Conservation (phyloP, 2,329 filamentous ascomycete species). For the Ilyonectria destructans region DNA sequence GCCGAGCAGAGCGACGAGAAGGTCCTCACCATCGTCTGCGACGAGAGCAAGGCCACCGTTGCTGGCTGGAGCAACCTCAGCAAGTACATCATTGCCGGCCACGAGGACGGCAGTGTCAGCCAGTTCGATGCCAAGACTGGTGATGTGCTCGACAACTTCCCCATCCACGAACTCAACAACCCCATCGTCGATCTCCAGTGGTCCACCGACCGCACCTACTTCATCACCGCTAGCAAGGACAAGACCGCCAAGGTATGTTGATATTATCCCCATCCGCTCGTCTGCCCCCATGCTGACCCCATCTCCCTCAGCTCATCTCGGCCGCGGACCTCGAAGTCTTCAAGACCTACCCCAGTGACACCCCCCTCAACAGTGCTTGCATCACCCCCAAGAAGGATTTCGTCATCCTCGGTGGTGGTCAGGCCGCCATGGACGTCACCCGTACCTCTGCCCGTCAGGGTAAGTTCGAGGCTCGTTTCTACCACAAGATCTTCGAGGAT, state of each 20-base stretch:
- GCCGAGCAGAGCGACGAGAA: conserved; percentile 90
- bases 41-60: conserved; percentile 97
- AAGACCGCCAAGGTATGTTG: conserved; percentile 88
- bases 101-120: conserved; percentile 95
- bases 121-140: conserved; percentile 94
- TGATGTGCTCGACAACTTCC: conserved; percentile 85
- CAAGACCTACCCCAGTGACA: conserved; percentile 94
- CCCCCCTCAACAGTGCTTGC: conserved; percentile 94
- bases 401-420: conserved; percentile 97
- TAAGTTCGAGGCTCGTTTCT: conserved; percentile 99
- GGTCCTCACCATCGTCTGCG: conserved; percentile 89
- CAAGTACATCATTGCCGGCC: conserved; percentile 97
- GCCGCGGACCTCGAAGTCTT: conserved; percentile 90
- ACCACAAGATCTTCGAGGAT: conserved; percentile 99
- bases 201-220: conserved; percentile 94
- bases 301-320: conserved; percentile 77
- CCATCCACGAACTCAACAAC: conserved; percentile 87
- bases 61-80: conserved; percentile 95
- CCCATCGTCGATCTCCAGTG: conserved; percentile 96
- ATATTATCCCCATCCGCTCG: too few relatives aligned
- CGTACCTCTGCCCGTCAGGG: conserved; percentile 94
- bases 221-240: conserved; percentile 98
- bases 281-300: conserved; percentile 30
- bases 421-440: conserved; percentile 99
- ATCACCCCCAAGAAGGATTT: conserved; percentile 98